phyloP scores from a whole-genome alignment of 2,329 filamentous ascomycete genomes.

The Fusarium sp. region DNA sequence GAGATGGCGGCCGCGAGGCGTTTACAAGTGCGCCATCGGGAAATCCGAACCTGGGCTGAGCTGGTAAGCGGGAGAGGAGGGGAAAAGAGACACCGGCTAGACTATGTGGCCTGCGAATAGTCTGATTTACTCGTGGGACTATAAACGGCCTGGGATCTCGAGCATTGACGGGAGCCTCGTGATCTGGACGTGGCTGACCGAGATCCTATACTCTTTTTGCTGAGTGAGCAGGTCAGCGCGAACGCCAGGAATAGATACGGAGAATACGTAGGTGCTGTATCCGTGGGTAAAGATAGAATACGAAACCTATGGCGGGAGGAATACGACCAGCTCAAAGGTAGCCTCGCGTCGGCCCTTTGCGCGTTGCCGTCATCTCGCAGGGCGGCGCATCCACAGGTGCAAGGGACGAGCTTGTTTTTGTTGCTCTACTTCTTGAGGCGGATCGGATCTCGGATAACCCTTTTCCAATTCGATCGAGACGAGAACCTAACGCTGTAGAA shows the following conservation, averaged over 20 bases:
- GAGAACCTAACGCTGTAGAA: conserved; percentile 4
- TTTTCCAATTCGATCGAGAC: conserved; percentile 3
- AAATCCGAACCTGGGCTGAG: conserved; percentile 8
- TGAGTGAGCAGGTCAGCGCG: conserved; percentile 19
- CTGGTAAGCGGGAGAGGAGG: conserved; percentile 10
- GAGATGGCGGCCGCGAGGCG: conserved; percentile 10
- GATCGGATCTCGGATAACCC: conserved; percentile 14
- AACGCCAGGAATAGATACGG: conserved; percentile 33
- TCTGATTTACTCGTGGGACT: conserved; percentile 8
- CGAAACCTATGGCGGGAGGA: conserved; percentile 8
- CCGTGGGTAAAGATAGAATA: conserved; percentile 11
- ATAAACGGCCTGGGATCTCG: neutral
- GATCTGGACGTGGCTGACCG: conserved; percentile 31
- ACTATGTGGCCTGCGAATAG: neutral
- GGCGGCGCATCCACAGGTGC: conserved; percentile 4
- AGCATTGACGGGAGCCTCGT: conserved; percentile 9
- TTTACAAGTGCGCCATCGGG: conserved; percentile 12
- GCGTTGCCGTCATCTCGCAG: neutral
- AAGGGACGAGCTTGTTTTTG: conserved; percentile 24
- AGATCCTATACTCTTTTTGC: conserved; percentile 21
- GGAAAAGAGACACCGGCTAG: conserved; percentile 1
- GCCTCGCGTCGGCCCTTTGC: conserved; percentile 9
- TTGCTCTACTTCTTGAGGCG: conserved; percentile 4
- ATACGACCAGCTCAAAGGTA: neutral
- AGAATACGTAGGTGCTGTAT: neutral